Base-by-base conservation (phyloP, 495 filamentous ascomycete genomes). In the Talaromyces stipitatus region DNA sequence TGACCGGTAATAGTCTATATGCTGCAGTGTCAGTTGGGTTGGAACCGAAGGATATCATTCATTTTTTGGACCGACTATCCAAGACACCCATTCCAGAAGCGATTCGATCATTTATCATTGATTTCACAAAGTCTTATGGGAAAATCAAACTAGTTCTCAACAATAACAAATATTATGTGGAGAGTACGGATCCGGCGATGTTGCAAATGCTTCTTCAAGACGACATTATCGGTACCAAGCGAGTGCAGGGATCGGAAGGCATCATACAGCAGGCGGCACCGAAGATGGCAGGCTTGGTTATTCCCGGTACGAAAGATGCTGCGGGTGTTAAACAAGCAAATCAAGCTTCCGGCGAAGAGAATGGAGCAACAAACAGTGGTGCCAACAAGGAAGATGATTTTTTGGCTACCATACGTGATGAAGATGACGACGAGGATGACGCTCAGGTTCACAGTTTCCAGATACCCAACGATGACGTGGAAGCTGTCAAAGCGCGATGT, bases 111-210 rank as follows among this genome's bases (percentile, higher is more conserved):
- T 96, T 90, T 66, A 94, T 99, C 63, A 77, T 84, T 58, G 83
- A 85, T 36, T 91, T 88, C 64, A 96, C 92, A 6, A 84, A 87
- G 56, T 91, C 88, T 22, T 97, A 92, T 68, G 94, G 94, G 36
- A 97, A 97, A 69, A 90, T 96, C 33, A 94, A 96, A 72, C 81
- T 97, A 33, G 94, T 97, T 22, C 72, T 97, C 57, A 95, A 96
- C 68, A 85, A 96, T 64, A 97, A 92, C 60, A 85, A 85, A 56
- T 96, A 94, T 69, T 97, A 88, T 66, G 84, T 97, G 58, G 94
- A 99, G 72, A 96, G 89, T 60, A 81, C 85, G 4, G 92, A 97
- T 65, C 85, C 90, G 18, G 74, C 83, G 14, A 86, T 95, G 72
- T 73, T 99, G 46, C 91, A 96, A 71, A 85, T 75, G 63, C 80